Evolutionary conservation across 2,329 filamentous ascomycete genomes (phyloP).

Genomic region (Malbranchea zuffiana): DNA sequence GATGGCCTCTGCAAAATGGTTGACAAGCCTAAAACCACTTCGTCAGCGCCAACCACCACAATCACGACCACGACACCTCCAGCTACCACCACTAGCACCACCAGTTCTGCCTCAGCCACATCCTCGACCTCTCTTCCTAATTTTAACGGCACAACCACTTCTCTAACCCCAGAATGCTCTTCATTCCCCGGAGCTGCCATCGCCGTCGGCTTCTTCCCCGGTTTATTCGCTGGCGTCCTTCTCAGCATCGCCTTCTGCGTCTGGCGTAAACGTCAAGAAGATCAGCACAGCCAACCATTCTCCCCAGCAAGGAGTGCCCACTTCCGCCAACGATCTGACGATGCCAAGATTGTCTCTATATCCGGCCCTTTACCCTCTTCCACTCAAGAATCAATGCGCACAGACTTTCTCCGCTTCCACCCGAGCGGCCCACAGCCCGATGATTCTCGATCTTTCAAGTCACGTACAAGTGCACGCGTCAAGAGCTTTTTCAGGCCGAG

Average conservation of each 20-base stretch:
- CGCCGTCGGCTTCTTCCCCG: constrained; percentile 38
- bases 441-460: constrained; percentile 21
- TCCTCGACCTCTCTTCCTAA: constrained; percentile 13
- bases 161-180: constrained; percentile 21
- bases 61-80: constrained; percentile 16
- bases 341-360: constrained; percentile 27
- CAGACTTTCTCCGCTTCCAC: constrained; percentile 34
- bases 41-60: constrained; percentile 17
- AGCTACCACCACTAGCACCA: constrained; percentile 13
- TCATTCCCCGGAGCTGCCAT: constrained; percentile 34
- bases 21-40: constrained; percentile 18
- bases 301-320: constrained; percentile 10
- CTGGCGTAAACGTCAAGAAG: constrained; percentile 26
- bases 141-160: constrained; percentile 8
- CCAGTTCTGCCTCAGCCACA: constrained; percentile 18
- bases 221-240: constrained; percentile 38
- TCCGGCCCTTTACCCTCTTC: constrained; percentile 34
- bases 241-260: constrained; percentile 42
- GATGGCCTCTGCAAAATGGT: constrained; percentile 17
- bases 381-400: constrained; percentile 33
- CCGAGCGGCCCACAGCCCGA: constrained; percentile 19
- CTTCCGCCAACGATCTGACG: constrained; percentile 25
- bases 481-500: constrained; percentile 27
- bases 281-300: not conserved
- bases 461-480: constrained; percentile 28